These are phyloP conservation scores for Straminergon stramineum DNA, from an alignment of 225 moss, liverwort and hornwort genomes.

Conservation along the genomic window DNA sequence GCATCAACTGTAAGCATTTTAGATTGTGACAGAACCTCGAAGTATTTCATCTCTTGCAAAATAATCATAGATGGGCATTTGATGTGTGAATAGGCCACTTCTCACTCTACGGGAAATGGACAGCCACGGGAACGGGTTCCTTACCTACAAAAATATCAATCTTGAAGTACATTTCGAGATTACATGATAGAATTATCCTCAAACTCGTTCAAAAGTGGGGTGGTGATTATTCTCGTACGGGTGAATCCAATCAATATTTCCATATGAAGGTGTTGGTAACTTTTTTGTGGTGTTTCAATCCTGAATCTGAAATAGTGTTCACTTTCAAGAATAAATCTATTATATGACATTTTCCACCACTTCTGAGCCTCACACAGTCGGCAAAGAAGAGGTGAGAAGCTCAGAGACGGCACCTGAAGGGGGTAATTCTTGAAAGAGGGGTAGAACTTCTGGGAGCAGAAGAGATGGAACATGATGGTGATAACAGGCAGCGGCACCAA, in stretches of 20 bases:
- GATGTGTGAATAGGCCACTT: not conserved
- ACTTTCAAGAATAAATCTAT: not conserved
- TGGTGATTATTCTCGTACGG: not conserved
- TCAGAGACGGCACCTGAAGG: slow-evolving; percentile 37
- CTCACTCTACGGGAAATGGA: not conserved
- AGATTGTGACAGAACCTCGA: not conserved
- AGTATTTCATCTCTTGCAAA: not conserved
- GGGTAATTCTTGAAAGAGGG: slow-evolving; percentile 62
- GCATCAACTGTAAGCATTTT: not conserved
- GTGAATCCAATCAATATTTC: not conserved
- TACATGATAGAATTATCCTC: not conserved
- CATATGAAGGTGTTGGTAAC: not conserved
- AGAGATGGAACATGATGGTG: slow-evolving; percentile 68
- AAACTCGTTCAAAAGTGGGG: not conserved
- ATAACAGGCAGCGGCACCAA: slow-evolving; percentile 63
- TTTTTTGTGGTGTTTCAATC: not conserved
- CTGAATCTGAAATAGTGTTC: not conserved
- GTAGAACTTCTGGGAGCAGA: slow-evolving; percentile 60
- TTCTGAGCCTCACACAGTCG: not conserved
- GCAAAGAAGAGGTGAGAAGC: not conserved
- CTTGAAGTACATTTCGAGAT: not conserved
- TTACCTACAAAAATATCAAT: not conserved
- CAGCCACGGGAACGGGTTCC: not conserved
- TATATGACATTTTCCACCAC: not conserved
- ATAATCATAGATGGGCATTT: not conserved